These are phyloP conservation scores for Brassica hybrid DNA, from an alignment of 441 rosid genomes.

Conservation along the genomic window DNA sequence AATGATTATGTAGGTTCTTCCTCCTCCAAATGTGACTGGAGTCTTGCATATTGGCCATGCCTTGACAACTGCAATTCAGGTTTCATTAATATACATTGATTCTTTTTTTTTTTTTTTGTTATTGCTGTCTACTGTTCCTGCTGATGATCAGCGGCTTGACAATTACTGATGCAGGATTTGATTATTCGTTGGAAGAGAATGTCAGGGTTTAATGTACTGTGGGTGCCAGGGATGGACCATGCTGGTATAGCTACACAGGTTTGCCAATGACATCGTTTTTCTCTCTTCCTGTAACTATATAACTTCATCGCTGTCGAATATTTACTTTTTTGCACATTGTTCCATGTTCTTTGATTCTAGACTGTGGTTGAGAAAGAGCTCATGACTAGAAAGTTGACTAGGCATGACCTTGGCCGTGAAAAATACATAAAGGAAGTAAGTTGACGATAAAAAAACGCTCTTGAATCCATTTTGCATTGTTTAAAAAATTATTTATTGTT, in stretches of 20 bases:
- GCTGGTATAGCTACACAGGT: conserved; percentile 86
- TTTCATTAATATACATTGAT: conserved; percentile 22
- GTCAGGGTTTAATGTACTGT: conserved; percentile 78
- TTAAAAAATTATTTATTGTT: neutral
- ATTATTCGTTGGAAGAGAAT: conserved; percentile 73
- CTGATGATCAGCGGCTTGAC: neutral
- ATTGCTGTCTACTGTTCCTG: neutral
- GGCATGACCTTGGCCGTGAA: conserved; percentile 94
- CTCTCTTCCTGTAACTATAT: neutral
- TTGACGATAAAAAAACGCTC: conserved; percentile 12
- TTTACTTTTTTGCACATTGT: neutral
- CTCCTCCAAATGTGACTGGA: conserved; percentile 99
- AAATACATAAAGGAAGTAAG: conserved; percentile 72
- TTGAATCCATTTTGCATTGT: conserved; percentile 9
- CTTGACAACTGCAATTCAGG: conserved; percentile 86
- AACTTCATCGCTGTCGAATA: neutral
- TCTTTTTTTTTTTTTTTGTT: neutral
- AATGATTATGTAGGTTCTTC: conserved; percentile 73
- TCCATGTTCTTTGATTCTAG: conserved; percentile 23
- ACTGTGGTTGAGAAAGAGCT: conserved; percentile 41
- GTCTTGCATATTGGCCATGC: conserved; percentile 98
- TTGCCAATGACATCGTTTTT: neutral
- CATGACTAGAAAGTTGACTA: conserved; percentile 53
- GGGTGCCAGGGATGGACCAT: conserved; percentile 92
- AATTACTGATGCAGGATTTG: conserved; percentile 36